phyloP scores from a whole-genome alignment of 164 flowering plant species.

The Santalum album region DNA sequence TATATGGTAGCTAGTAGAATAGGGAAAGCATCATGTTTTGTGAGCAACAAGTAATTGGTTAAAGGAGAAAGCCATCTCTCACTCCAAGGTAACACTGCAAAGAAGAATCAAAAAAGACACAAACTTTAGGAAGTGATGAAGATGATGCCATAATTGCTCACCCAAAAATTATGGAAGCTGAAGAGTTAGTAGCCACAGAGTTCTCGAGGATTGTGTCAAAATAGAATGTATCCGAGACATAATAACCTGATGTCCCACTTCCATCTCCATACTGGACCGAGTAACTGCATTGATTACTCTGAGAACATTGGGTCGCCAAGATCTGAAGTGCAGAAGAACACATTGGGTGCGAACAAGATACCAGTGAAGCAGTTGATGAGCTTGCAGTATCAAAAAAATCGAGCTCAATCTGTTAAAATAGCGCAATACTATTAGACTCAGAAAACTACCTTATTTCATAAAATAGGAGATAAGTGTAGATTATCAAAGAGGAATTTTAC shows the following conservation, averaged over 20 bases:
- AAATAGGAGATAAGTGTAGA: not conserved
- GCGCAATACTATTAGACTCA: not conserved
- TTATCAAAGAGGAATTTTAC: not conserved
- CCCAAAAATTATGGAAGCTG: constrained; percentile 43
- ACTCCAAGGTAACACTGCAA: too few relatives aligned
- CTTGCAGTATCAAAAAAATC: not conserved
- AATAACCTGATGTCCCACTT: constrained; percentile 58
- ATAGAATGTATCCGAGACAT: constrained; percentile 41
- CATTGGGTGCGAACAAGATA: not conserved
- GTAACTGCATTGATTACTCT: constrained; percentile 44
- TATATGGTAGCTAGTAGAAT: too few relatives aligned
- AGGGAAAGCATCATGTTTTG: too few relatives aligned
- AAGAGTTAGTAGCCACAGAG: constrained; percentile 46
- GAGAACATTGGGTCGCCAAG: constrained; percentile 19
- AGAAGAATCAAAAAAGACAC: not conserved
- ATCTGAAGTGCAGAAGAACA: not conserved
- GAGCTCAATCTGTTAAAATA: not conserved
- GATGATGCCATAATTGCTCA: not conserved
- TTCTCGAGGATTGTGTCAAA: constrained; percentile 44
- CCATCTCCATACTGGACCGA: constrained; percentile 60
- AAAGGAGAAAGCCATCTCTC: too few relatives aligned
- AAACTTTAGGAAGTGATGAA: not conserved
- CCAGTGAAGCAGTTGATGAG: not conserved
- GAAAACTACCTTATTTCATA: too few relatives aligned
- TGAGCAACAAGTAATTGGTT: too few relatives aligned